Base-by-base conservation (phyloP, 2,329 filamentous ascomycete genomes). In the Geosmithia putterillii region DNA sequence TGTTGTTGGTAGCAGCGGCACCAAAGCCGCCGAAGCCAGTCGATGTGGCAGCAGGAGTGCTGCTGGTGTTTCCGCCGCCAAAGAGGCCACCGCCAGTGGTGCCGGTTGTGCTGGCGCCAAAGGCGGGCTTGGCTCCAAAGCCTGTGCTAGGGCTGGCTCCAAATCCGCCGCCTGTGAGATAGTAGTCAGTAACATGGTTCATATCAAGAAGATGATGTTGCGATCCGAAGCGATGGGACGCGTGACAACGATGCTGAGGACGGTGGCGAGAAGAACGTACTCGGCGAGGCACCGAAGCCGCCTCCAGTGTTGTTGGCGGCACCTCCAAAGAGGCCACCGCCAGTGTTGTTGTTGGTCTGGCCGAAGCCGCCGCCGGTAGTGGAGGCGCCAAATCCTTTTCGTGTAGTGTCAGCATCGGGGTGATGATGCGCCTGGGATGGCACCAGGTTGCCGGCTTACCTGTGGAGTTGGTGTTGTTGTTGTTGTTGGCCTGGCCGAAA, bases 101-200 rank as follows among this genome's bases (percentile, higher is more conserved):
- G 41, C 64, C 63, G 15, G 65, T 61, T 14, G 21, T 42, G 34
- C 67, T 55, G 34, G 67, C 57, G 40, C 75, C 74, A 51, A 78
- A 77, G 10, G 72, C 64, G 36, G 76, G 69, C 55, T 79, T 67
- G 48, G 50, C 57, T 43, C 65, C 65, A 46, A 68, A 68, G 38
- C 56, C 60, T 38, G 57, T 54, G 20, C 48, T 45, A 9, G 57
- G 52, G 44, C 59, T 61, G 15, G 62, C 44, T 15, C 64, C 64
- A 45, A 67, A 67, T 10, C 58, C 61, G 38, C 44, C 36, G 20
- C 42, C 40, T 23, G 14, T 28, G 25, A 20, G 28, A n/a, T n/a
- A 39, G 21, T 7, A 32, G 28, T 45, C 42, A 48, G 45, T 36
- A 39, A 7, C 2, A 34, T 23, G 7, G 2, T 19, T 2, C 7